These are phyloP conservation scores for Emergomyces africanus DNA, from an alignment of 2,329 filamentous ascomycete genomes.

Conservation along the genomic window DNA sequence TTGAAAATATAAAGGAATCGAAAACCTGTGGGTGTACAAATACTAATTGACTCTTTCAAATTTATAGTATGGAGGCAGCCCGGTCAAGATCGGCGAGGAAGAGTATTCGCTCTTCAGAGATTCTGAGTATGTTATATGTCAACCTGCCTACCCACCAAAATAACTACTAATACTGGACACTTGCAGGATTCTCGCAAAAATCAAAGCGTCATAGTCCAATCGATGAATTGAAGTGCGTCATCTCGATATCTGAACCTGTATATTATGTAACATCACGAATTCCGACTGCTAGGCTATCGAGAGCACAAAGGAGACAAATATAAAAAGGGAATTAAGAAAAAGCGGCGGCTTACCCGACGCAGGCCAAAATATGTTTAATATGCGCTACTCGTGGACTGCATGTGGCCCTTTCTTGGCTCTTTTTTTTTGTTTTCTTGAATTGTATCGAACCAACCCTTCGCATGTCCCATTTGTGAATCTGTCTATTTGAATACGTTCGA, in stretches of 20 bases:
- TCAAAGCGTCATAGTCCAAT: slow-evolving; percentile 60
- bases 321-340: background rate
- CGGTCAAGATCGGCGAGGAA: slow-evolving; percentile 94
- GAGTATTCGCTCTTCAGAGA: slow-evolving; percentile 95
- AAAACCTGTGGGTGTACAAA: slow-evolving; percentile 6
- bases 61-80: slow-evolving; percentile 72
- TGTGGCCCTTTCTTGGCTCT: background rate
- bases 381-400: background rate
- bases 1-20: background rate
- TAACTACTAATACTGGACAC: slow-evolving; percentile 10
- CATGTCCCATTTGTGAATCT: background rate
- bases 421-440: background rate
- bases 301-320: background rate
- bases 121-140: slow-evolving; percentile 64
- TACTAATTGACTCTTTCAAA: background rate
- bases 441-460: background rate
- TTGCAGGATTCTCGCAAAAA: slow-evolving; percentile 86
- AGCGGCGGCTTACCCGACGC: background rate
- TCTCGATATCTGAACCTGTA: background rate
- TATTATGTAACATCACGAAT: slow-evolving; percentile 1
- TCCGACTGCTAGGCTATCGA: background rate
- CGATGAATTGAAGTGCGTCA: background rate
- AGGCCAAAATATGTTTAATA: background rate
- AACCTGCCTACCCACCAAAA: background rate
- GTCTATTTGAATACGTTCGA: background rate